These are phyloP conservation scores for Phenoliferia sp. DNA, from an alignment of 1,284 basidiomycete genomes.

Conservation along the genomic window DNA sequence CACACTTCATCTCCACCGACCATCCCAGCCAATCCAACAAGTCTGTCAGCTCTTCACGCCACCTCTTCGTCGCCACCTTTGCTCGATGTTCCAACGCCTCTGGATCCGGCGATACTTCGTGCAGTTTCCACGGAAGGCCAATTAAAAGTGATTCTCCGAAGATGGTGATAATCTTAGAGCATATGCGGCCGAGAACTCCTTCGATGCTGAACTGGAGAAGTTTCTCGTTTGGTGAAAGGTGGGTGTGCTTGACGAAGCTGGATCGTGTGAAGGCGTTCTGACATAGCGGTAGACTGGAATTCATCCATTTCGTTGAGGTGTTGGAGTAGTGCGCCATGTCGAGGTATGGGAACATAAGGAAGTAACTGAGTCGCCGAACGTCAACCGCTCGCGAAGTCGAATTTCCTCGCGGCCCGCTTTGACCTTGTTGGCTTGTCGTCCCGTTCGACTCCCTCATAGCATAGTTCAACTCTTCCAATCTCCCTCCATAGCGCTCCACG, in stretches of 20 bases:
- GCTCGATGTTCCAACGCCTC: background rate
- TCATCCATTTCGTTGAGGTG: background rate
- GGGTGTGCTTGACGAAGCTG: no score
- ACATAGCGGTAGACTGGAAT: background rate
- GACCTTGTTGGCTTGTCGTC: background rate
- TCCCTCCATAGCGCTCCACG: background rate
- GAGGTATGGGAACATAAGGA: background rate
- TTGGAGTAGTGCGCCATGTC: background rate
- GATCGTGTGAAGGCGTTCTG: background rate
- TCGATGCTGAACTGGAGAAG: slow-evolving; percentile 1
- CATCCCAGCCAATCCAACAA: background rate
- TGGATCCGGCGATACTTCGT: background rate
- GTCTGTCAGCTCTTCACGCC: background rate
- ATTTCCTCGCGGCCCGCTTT: background rate
- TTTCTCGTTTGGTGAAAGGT: background rate
- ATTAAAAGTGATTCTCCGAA: background rate
- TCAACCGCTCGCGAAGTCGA: background rate
- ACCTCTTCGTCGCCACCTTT: background rate
- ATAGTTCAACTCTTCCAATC: background rate
- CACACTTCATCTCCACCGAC: background rate
- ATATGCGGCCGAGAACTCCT: background rate
- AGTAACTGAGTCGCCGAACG: background rate
- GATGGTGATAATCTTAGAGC: background rate
- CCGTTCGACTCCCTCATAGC: background rate
- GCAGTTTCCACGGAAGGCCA: background rate